phyloP scores from a whole-genome alignment of 176 grass and related monocot genomes.

The Saccharum spontaneum region DNA sequence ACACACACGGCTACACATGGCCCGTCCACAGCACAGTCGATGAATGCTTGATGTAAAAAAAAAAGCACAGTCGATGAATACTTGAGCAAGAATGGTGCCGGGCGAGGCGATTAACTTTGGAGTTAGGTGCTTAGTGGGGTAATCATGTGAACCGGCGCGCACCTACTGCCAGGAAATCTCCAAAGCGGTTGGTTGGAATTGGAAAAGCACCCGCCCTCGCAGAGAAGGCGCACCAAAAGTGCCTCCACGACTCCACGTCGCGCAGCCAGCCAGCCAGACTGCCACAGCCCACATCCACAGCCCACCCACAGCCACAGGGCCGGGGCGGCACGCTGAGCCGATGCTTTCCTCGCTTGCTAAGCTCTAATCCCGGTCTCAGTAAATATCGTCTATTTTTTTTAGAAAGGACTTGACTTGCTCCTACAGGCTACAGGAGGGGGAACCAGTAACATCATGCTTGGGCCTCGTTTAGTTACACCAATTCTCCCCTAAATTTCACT shows the following conservation, averaged over 20 bases:
- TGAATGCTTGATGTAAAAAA: no score
- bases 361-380: background rate
- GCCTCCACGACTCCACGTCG: background rate
- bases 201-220: background rate
- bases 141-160: constrained; percentile 22
- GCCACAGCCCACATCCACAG: no score
- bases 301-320: no score
- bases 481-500: no score
- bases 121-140: constrained; percentile 33
- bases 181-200: constrained; percentile 31
- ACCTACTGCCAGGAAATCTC: constrained; percentile 20
- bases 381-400: background rate
- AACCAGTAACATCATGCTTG: background rate
- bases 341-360: constrained; percentile 24
- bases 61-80: no score
- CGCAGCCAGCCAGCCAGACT: background rate
- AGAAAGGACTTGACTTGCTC: background rate
- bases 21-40: background rate
- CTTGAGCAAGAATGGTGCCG: constrained; percentile 22
- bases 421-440: fast-evolving
- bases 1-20: background rate
- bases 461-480: no score
- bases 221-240: background rate
- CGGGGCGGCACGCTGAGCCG: background rate
- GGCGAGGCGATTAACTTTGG: background rate